These are phyloP conservation scores for Conticribra weissflogii DNA, from an alignment of 108 stramenopile genomes.

Conservation along the genomic window DNA sequence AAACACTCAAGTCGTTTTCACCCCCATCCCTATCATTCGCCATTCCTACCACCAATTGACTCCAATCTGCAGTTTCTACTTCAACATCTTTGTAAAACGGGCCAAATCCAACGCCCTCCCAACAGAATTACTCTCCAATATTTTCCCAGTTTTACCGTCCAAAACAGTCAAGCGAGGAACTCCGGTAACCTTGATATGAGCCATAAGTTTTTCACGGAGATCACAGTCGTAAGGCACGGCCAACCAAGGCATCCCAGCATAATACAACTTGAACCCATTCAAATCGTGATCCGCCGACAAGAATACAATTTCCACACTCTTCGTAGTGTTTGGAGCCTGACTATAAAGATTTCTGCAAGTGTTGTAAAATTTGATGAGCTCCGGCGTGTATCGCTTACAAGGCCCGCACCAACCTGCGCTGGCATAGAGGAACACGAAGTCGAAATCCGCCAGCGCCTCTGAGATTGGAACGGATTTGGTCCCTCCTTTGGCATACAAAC, in stretches of 20 bases:
- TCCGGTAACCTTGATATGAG: slow-evolving; percentile 61
- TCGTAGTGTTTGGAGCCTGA: slow-evolving; percentile 31
- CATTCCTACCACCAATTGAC: too few relatives aligned
- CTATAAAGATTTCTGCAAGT: slow-evolving; percentile 32
- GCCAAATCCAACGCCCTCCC: slow-evolving; percentile 69
- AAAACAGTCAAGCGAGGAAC: slow-evolving; percentile 81
- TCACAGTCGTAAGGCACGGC: slow-evolving; percentile 82
- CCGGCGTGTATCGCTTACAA: slow-evolving; percentile 89
- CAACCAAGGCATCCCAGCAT: slow-evolving; percentile 80
- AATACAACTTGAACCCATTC: slow-evolving; percentile 74
- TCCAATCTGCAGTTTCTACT: too few relatives aligned
- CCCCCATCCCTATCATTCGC: too few relatives aligned
- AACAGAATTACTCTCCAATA: slow-evolving; percentile 75
- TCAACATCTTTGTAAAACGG: slow-evolving; percentile 32
- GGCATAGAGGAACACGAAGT: slow-evolving; percentile 79
- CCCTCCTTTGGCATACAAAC: slow-evolving; percentile 51
- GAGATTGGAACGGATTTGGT: slow-evolving; percentile 48
- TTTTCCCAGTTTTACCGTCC: slow-evolving; percentile 73
- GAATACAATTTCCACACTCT: slow-evolving; percentile 85
- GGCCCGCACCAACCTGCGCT: slow-evolving; percentile 82
- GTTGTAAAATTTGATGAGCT: slow-evolving; percentile 81
- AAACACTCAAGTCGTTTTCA: too few relatives aligned
- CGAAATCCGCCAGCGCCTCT: slow-evolving; percentile 69
- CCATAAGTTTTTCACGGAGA: slow-evolving; percentile 63
- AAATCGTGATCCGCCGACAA: slow-evolving; percentile 80